Evolutionary conservation across 352 stramenopile species (phyloP).

Genomic region (Phytophthora ramorum): DNA sequence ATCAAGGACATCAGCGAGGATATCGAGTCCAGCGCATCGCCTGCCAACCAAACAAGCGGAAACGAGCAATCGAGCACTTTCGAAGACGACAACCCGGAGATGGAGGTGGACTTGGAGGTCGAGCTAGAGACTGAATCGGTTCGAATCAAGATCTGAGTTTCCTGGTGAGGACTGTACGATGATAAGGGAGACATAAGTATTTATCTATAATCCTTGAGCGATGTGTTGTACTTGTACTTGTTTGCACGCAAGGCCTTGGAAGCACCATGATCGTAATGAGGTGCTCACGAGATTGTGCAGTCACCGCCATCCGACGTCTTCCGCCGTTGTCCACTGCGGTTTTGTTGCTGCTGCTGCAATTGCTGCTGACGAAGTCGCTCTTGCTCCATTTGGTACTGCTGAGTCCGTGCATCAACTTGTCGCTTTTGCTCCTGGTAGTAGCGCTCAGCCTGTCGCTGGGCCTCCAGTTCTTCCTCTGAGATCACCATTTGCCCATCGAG

Average conservation of each 20-base stretch:
- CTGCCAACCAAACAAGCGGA: conserved; percentile 11
- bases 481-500: conserved; percentile 65
- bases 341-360: conserved; percentile 40
- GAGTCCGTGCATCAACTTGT: conserved; percentile 50
- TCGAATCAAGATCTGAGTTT: conserved; percentile 63
- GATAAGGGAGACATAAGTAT: conserved; percentile 23
- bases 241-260: neutral
- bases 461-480: conserved; percentile 69
- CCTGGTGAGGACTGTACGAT: conserved; percentile 25
- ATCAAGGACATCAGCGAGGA: conserved; percentile 42
- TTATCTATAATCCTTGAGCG: conserved; percentile 40
- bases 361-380: conserved; percentile 34
- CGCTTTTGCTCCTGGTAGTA: conserved; percentile 83
- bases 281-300: conserved; percentile 58
- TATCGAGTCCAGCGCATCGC: conserved; percentile 45
- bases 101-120: conserved; percentile 39
- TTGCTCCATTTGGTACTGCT: conserved; percentile 46
- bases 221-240: conserved; percentile 1
- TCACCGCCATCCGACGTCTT: conserved; percentile 36
- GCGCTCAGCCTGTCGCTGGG: conserved; percentile 66
- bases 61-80: conserved; percentile 29
- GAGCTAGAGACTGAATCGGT: conserved; percentile 45
- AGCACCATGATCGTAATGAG: neutral
- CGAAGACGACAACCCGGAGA: conserved; percentile 66
- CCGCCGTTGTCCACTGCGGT: conserved; percentile 22